These are phyloP conservation scores for Saccharomycopsis crataegensis DNA, from an alignment of 1,139 yeast genomes.

Conservation along the genomic window DNA sequence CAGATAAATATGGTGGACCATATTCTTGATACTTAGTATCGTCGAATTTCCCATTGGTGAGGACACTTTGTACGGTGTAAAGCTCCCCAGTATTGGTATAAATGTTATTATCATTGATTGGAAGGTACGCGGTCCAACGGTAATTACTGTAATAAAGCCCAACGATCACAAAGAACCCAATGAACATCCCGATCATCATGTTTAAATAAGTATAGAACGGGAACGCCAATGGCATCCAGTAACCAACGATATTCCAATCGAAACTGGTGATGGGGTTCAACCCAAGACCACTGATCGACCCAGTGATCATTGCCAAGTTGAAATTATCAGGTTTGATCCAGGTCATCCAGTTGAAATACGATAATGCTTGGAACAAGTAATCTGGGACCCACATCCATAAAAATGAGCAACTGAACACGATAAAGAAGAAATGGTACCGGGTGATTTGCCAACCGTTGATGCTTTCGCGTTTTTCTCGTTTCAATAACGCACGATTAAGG, in stretches of 20 bases:
- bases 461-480: slow-evolving; percentile 33
- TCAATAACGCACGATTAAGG: slow-evolving; percentile 43
- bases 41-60: slow-evolving; percentile 37
- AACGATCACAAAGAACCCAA: slow-evolving; percentile 36
- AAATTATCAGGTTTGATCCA: slow-evolving; percentile 55
- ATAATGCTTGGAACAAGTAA: slow-evolving; percentile 42
- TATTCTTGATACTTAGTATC: slow-evolving; percentile 35
- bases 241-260: slow-evolving; percentile 42
- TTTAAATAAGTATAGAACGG: slow-evolving; percentile 43
- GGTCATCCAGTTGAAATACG: slow-evolving; percentile 53
- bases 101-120: slow-evolving; percentile 43
- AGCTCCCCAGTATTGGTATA: slow-evolving; percentile 41
- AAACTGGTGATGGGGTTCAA: slow-evolving; percentile 45
- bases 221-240: slow-evolving; percentile 29
- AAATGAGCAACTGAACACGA: slow-evolving; percentile 32
- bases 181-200: slow-evolving; percentile 36
- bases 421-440: slow-evolving; percentile 38
- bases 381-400: slow-evolving; percentile 52
- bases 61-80: slow-evolving; percentile 37
- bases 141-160: slow-evolving; percentile 47
- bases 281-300: slow-evolving; percentile 44
- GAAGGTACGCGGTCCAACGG: slow-evolving; percentile 45
- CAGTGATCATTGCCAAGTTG: slow-evolving; percentile 48
- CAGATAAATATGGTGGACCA: slow-evolving; percentile 54
- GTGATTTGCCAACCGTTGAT: slow-evolving; percentile 47